These are phyloP conservation scores for Kalanchoe fedtschenkoi DNA, from an alignment of 164 flowering plant genomes.

Conservation along the genomic window DNA sequence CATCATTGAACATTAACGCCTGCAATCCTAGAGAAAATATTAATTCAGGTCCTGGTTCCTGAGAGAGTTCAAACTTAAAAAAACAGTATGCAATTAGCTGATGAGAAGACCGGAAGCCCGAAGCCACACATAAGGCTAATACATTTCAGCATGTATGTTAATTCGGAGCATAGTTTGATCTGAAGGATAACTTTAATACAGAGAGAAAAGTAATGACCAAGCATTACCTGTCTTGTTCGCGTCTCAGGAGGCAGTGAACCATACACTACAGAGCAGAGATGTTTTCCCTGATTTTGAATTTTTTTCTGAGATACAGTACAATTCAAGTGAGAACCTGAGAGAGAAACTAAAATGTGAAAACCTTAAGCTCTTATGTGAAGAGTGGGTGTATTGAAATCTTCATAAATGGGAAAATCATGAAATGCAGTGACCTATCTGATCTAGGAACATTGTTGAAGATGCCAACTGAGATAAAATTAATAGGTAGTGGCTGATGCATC, in stretches of 20 bases:
- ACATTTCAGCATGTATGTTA: neutral
- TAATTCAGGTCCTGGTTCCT: conserved; percentile 19
- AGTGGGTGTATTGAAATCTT: neutral
- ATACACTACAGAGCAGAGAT: conserved; percentile 89
- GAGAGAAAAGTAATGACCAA: neutral
- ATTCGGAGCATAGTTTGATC: neutral
- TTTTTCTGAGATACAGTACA: conserved; percentile 26
- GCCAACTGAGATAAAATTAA: conserved; percentile 2
- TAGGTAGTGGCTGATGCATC: neutral
- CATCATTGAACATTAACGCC: conserved; percentile 96
- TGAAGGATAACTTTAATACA: neutral
- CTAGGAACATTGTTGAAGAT: neutral
- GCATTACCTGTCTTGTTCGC: conserved; percentile 80
- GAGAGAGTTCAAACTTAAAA: neutral
- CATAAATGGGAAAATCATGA: neutral
- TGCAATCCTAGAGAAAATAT: conserved; percentile 47
- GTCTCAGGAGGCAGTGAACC: conserved; percentile 98
- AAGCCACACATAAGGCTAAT: too few species aligned
- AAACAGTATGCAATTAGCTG: neutral
- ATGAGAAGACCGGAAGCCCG: neutral
- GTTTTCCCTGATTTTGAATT: conserved; percentile 56
- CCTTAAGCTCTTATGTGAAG: neutral
- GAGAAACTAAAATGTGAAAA: neutral
- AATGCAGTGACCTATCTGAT: neutral
- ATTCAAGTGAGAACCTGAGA: neutral